A percentile compares a stretch with the other conserved stretches of the same genome.
Conservation (phyloP, 352 stramenopile genomes). For the Saprolegnia parasitica region DNA sequence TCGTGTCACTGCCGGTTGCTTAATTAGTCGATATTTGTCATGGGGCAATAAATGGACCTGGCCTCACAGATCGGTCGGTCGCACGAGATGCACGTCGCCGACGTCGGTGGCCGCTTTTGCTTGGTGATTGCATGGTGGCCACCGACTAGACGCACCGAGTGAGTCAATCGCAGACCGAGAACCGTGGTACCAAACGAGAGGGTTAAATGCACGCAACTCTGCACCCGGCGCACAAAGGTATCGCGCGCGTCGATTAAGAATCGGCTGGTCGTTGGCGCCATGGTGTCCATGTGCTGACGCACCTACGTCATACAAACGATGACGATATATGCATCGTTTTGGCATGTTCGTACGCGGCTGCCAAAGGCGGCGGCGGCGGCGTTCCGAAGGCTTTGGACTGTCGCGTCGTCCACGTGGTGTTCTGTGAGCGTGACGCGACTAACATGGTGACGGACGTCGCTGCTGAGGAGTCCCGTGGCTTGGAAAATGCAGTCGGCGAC, state of each 20-base stretch:
- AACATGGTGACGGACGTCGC: conserved; percentile 6
- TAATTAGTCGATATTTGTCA: background rate
- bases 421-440: conserved; percentile 2
- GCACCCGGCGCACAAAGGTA: conserved; percentile 16
- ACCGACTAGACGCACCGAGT: background rate
- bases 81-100: conserved; percentile 27
- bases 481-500: background rate
- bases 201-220: conserved; percentile 5
- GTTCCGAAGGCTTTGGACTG: background rate
- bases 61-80: conserved; percentile 21
- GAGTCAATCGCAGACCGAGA: background rate
- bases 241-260: conserved; percentile 6
- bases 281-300: conserved; percentile 15
- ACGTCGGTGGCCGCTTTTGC: background rate
- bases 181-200: background rate
- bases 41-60: too few relatives aligned
- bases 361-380: background rate
- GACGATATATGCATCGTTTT: background rate
- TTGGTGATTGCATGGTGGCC: background rate
- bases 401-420: conserved; percentile 19
- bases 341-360: background rate
- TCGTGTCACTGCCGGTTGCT: background rate
- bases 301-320: background rate
- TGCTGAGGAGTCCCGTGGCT: background rate
- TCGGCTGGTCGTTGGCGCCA: background rate